Conservation (phyloP, 805 yeast species). For the Starmerella sp. region DNA sequence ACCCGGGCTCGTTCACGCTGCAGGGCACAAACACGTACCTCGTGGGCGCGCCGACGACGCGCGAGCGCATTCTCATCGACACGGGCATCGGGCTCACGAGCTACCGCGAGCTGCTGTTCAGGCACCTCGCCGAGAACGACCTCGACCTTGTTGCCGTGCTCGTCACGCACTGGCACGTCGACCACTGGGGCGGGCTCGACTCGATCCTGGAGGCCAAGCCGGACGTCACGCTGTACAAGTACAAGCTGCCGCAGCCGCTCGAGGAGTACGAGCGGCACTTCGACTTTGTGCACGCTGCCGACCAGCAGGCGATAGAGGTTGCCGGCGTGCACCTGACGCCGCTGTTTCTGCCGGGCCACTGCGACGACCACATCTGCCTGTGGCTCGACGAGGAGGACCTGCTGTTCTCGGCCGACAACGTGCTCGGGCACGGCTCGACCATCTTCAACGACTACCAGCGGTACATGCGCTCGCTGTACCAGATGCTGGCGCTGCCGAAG, state of each 20-base stretch:
- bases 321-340: constrained; percentile 27
- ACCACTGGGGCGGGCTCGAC: constrained; percentile 28
- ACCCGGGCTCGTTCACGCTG: constrained; percentile 31
- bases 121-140: constrained; percentile 20
- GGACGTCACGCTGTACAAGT: constrained; percentile 15
- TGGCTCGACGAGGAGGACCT: constrained; percentile 29
- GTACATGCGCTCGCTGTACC: constrained; percentile 26
- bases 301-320: constrained; percentile 19
- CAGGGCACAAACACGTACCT: constrained; percentile 35
- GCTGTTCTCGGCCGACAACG: constrained; percentile 31
- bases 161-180: constrained; percentile 32
- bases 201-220: constrained; percentile 17
- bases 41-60: constrained; percentile 26
- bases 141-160: constrained; percentile 20
- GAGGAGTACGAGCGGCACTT: neutral
- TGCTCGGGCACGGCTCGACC: constrained; percentile 32
- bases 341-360: constrained; percentile 31
- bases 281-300: constrained; percentile 19
- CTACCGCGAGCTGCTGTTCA: constrained; percentile 22
- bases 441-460: constrained; percentile 27
- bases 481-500: constrained; percentile 21
- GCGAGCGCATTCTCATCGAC: constrained; percentile 28
- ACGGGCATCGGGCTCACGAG: constrained; percentile 30
- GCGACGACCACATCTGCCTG: constrained; percentile 30
- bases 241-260: constrained; percentile 1